Percentiles rank a stretch among this genome's conserved stretches.
phyloP scores from a whole-genome alignment of 1,284 basidiomycete genomes.

The Sporisorium graminicola region DNA sequence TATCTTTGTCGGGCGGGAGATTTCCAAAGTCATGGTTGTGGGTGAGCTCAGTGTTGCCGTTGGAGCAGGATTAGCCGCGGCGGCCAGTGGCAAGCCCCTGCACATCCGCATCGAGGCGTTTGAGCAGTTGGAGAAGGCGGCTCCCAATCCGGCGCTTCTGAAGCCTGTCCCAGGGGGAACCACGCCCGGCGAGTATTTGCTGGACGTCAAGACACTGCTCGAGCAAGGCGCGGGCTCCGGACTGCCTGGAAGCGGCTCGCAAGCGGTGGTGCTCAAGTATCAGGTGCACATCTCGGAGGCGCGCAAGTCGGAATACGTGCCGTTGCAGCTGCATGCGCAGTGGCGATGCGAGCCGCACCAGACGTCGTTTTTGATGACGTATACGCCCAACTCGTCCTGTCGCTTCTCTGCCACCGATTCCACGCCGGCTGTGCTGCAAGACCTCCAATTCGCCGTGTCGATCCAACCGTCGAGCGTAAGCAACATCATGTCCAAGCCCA shows the following conservation, averaged over 20 bases:
- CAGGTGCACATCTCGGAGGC: slow-evolving; percentile 71
- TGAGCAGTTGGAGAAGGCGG: slow-evolving; percentile 73
- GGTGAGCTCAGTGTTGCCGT: slow-evolving; percentile 72
- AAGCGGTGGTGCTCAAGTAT: slow-evolving; percentile 73
- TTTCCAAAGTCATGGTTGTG: slow-evolving; percentile 72
- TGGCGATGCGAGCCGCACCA: slow-evolving; percentile 73
- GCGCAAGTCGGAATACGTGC: slow-evolving; percentile 67
- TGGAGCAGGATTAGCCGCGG: not conserved
- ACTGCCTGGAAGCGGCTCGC: slow-evolving; percentile 40
- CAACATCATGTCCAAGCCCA: slow-evolving; percentile 73
- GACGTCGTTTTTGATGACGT: slow-evolving; percentile 73
- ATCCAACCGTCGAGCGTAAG: slow-evolving; percentile 70
- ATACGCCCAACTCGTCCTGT: slow-evolving; percentile 65
- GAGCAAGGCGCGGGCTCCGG: slow-evolving; percentile 33
- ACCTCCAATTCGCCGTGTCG: slow-evolving; percentile 70
- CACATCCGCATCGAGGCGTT: slow-evolving; percentile 72
- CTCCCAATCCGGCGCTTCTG: slow-evolving; percentile 73
- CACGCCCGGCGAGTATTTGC: slow-evolving; percentile 71
- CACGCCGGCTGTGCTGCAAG: slow-evolving; percentile 31
- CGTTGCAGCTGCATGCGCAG: slow-evolving; percentile 72
- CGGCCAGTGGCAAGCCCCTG: slow-evolving; percentile 30
- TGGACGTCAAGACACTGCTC: slow-evolving; percentile 71
- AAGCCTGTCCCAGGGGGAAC: slow-evolving; percentile 68
- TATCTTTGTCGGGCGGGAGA: slow-evolving; percentile 70
- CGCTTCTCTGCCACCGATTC: not conserved